These are phyloP conservation scores for Suillus americanus DNA, from an alignment of 768 basidiomycete genomes.

Conservation along the genomic window DNA sequence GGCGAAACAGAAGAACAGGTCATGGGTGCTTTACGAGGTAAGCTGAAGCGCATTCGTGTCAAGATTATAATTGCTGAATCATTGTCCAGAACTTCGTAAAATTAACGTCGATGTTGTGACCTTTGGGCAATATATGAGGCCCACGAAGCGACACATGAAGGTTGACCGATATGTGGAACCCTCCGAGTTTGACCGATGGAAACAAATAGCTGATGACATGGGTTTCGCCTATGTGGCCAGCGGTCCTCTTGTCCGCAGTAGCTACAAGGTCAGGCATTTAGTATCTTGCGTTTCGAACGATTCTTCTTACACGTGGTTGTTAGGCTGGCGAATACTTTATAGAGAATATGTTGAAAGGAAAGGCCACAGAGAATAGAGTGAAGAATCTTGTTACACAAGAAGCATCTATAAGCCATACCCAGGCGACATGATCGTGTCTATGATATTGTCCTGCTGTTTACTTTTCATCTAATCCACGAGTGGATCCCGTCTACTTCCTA, in stretches of 20 bases:
- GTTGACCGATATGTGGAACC: slow-evolving; percentile 96
- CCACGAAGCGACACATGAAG: slow-evolving; percentile 99
- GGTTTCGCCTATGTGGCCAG: slow-evolving; percentile 98
- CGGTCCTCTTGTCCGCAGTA: slow-evolving; percentile 93
- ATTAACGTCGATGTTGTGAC: slow-evolving; percentile 95
- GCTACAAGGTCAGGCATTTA: slow-evolving; percentile 80
- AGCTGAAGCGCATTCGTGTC: slow-evolving; percentile 17
- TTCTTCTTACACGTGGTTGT: slow-evolving; percentile 7
- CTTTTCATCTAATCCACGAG: neutral
- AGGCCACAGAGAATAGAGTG: slow-evolving; percentile 43
- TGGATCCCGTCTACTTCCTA: neutral
- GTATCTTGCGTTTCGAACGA: neutral
- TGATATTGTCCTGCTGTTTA: neutral
- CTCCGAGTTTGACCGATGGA: slow-evolving; percentile 91
- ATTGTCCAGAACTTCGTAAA: slow-evolving; percentile 73
- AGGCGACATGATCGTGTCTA: slow-evolving; percentile 1
- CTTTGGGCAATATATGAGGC: slow-evolving; percentile 99
- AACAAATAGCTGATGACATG: slow-evolving; percentile 83
- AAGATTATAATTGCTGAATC: neutral
- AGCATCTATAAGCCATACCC: neutral
- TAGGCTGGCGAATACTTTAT: slow-evolving; percentile 97
- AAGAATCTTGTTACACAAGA: slow-evolving; percentile 31
- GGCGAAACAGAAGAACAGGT: slow-evolving; percentile 88
- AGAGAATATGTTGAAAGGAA: slow-evolving; percentile 80
- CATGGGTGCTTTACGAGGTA: slow-evolving; percentile 79